Evolutionary conservation across 495 filamentous ascomycete species (phyloP), one percentile per base, ranked within the genome.

Genomic region (Penicillium goetzii): DNA sequence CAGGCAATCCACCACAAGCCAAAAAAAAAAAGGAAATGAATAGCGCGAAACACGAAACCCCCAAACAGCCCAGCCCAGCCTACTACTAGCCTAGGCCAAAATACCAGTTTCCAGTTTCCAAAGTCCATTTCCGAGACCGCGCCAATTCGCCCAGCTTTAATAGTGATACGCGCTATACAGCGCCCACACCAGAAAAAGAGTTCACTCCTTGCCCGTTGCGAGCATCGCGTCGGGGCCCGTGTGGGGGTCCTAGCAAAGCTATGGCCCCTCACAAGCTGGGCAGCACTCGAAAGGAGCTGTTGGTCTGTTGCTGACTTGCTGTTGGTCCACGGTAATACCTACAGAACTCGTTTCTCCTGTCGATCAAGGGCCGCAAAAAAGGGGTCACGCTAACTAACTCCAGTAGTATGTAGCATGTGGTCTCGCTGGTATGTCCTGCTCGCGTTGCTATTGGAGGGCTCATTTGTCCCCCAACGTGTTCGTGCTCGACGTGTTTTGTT

Each of bases 341-440:
- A n/a, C n/a, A n/a, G n/a, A n/a, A n/a, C n/a, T n/a, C n/a, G n/a
- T n/a, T 63, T 68, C 68, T 65, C 68, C 66, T 71, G 68, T 63
- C 68, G 66, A 71, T 71, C 68, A 47, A 28, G n/a, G 26, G 45
- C 58, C 43, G 23, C 32, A 56, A 55, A 58, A 38, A 23, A 52
- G 57, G 53, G 56, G 43, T 25, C 43, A 34, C 40, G 50, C 59
- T 55, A 17, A 47, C 43, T 25, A 0, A 3, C 9, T 23, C 12
- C 21, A 11, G 43, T 47, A 47, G 9, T 17, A 23, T 47, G 19
- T 47, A 59, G 41, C 61, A 55, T 62, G 40, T 56, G 62, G 61
- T 15, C 41, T 61, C 41, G 10, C 9, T 43, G 32, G 52, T 14
- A 55, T 55, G 52, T 55, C 32, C 19, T 54, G 45, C 36, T 54